Evolutionary conservation across 2,329 filamentous ascomycete species (phyloP), one percentile per base, ranked within the genome.

Genomic region (Xylaria sp.): DNA sequence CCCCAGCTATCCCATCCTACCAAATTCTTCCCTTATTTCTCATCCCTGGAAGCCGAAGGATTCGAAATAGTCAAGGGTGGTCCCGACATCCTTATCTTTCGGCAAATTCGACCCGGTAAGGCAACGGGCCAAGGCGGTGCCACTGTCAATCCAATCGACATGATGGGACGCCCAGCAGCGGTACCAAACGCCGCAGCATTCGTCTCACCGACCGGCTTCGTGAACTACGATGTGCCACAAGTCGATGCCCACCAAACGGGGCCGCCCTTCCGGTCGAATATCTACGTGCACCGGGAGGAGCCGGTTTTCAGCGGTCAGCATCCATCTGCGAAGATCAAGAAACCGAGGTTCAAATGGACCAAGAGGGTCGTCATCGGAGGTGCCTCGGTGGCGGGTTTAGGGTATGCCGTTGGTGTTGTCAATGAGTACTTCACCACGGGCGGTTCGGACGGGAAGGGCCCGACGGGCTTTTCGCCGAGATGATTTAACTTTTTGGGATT

Each of bases 11-110:
- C 83, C 0, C 81, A 87, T 62, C 85, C 87, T 0, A 78, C 81
- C 54, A 83, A 84, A 64, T 90, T 90, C 72, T 78, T 89, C 10
- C 80, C 85, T 3, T 79, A 89, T 65, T 85, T 90, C 59, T 75
- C 77, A 2, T 72, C 78, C 1, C 77, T 89, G 1, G 79, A 85
- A 61, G 75, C 77, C 0, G 77, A 87, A 58, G 87, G 87, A 0
- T 90, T 85, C 63, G 86, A 89, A 66, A 84, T 89, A 46, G 80
- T 86, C 1, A 84, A 86, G 1, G 86, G 85, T 1, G 78, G 78
- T 52, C 81, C 80, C 4, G 80, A 90, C 63, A 77, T 89, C 3
- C 77, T 90, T 30, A 80, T 91, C 3, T 88, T 90, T 68, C 84
- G 84, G 63, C 86, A 88, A 71, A 79, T 83, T 3, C 76, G 78